Evolutionary conservation across 2,329 filamentous ascomycete genomes (phyloP).

Genomic region (Podosphaera aphanis): DNA sequence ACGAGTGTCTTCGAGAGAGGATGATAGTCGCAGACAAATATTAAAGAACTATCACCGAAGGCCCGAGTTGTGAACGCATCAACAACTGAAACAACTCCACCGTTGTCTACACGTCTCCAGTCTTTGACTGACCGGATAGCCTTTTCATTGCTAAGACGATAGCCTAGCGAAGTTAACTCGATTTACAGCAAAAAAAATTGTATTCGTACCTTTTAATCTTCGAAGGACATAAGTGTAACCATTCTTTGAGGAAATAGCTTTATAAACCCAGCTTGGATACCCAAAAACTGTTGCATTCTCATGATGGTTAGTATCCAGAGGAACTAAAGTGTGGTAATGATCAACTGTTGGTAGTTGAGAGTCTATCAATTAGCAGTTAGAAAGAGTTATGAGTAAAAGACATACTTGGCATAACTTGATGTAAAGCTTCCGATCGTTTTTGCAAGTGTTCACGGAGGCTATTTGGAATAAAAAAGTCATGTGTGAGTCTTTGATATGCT

Average conservation of each 20-base stretch:
- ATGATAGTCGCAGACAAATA: conserved; percentile 85
- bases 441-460: conserved; percentile 71
- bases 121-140: conserved; percentile 67
- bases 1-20: conserved; percentile 74
- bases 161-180: conserved; percentile 27
- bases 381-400: conserved; percentile 3
- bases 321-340: conserved; percentile 78
- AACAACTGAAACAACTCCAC: conserved; percentile 63
- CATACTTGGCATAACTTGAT: conserved; percentile 62
- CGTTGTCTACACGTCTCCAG: conserved; percentile 70
- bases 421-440: conserved; percentile 63
- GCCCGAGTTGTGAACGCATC: conserved; percentile 84
- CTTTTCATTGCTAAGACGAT: conserved; percentile 68
- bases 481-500: conserved; percentile 64
- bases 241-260: conserved; percentile 71
- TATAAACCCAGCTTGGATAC: conserved; percentile 85
- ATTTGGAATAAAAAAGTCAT: conserved; percentile 83
- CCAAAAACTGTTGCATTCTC: conserved; percentile 63
- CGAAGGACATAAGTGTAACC: conserved; percentile 73
- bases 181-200: neutral
- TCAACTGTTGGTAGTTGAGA: conserved; percentile 59
- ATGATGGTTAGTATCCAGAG: conserved; percentile 59
- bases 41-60: conserved; percentile 83
- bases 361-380: conserved; percentile 18
- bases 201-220: conserved; percentile 46